Evolutionary conservation across 2,329 filamentous ascomycete genomes (phyloP).

Genomic region (Herpomyces periplanetae): DNA sequence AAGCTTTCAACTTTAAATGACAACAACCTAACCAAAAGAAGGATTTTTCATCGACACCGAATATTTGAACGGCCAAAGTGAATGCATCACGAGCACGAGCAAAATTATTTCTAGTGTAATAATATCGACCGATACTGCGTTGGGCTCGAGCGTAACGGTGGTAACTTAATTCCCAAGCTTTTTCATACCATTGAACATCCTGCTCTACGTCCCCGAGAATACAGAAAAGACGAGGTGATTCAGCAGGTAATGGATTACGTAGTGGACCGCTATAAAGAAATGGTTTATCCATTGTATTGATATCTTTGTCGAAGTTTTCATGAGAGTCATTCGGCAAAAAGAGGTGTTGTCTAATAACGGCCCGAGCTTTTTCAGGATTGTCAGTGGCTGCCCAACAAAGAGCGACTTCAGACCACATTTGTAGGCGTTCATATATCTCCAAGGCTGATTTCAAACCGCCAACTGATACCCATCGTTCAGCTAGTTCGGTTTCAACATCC

Average conservation of each 20-base stretch:
- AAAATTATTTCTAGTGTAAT: constrained; percentile 24
- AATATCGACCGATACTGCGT: constrained; percentile 41
- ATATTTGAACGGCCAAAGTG: constrained; percentile 29
- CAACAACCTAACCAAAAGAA: constrained; percentile 82
- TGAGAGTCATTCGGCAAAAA: constrained; percentile 17
- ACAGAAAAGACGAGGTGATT: constrained; percentile 59
- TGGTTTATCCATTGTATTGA: constrained; percentile 8
- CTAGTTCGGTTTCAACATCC: constrained; percentile 76
- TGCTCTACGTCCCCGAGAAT: constrained; percentile 66
- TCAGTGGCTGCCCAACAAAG: constrained; percentile 43
- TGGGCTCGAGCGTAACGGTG: constrained; percentile 52
- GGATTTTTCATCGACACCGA: constrained; percentile 36
- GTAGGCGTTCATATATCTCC: constrained; percentile 71
- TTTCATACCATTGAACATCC: constrained; percentile 31
- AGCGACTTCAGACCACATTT: constrained; percentile 78
- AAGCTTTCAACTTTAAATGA: constrained; percentile 32
- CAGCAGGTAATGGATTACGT: constrained; percentile 25
- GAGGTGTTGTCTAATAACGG: constrained; percentile 34
- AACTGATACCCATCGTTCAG: constrained; percentile 57
- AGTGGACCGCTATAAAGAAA: constrained; percentile 23
- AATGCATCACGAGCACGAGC: constrained; percentile 36
- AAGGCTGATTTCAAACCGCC: constrained; percentile 61
- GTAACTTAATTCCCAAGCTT: constrained; percentile 53
- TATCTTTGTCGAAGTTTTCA: constrained; percentile 7
- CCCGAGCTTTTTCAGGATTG: constrained; percentile 44